Evolutionary conservation across 1,139 yeast genomes (phyloP), one percentile per base, ranked within the genome.

Genomic region (Diutina sp.): DNA sequence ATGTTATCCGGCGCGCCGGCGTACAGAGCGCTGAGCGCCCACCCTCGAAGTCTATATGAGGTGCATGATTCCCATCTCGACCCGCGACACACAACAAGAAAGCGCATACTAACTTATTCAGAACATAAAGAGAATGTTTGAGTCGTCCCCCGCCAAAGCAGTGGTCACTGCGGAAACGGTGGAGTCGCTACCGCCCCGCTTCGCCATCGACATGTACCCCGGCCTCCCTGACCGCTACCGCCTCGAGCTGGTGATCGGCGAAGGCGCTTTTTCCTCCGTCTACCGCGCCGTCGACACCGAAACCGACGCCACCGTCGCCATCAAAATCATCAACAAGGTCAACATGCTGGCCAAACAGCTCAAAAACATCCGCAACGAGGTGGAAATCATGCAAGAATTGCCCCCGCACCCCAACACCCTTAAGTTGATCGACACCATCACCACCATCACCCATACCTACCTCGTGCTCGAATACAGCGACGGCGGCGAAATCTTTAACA

Each of bases 401-500:
- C 69, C 78, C 44, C 60, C 63, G 51, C 96, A 90, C 67, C 82
- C 83, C 28, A 86, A 90, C 66, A 77, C 93, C 57, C 87, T 90
- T 44, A 77, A 78, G 61, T 79, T 93, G 62, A 71, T 85, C 58
- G 88, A 87, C 61, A 87, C 85, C 65, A 78, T 85, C 58, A 71
- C 74, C 58, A 65, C 71, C 32, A 72, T 73, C 41, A 80, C 82
- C 45, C 79, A 82, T 67, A 89, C 90, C 67, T 93, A 84, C 67
- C 83, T 93, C 58, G 77, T 93, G 8, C 83, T 91, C 62, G 99
- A 95, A 67, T 77, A 88, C 57, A 85, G 93, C 55, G 81, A 85
- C 56, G 99, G 99, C 18, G 99, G 99, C 32, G 99, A 95, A 70
- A 83, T 93, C 46, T 93, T 93, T 72, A 93, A 90, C 65, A 95